Evolutionary conservation across 1,284 basidiomycete species (phyloP), one percentile per base, ranked within the genome.

Genomic region (Boletus smithii): DNA sequence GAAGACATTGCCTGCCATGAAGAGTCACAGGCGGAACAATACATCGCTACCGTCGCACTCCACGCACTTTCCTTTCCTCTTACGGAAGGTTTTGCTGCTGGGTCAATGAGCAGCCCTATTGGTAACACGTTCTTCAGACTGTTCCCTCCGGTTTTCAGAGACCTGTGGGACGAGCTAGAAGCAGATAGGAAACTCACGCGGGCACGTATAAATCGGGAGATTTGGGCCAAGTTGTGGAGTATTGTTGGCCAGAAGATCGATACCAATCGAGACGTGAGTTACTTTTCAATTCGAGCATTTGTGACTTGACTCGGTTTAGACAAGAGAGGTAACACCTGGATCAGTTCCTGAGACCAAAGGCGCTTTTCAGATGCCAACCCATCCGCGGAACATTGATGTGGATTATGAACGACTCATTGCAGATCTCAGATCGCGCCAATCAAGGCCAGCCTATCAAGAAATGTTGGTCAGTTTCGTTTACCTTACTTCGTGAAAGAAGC

Each of bases 111-210:
- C 4, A 69, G 71, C 14, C 63, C 73, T 10, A 67, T 68, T 16
- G 72, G 64, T 36, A 73, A 71, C 42, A 84, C 84, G 1, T 84
- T 80, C 50, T 87, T 87, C 63, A 74, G 88, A 53, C 64, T 81
- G 9, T 74, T 99, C 18, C 91, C 94, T n/a, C 74, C 85, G 0
- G 77, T 81, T 9, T 97, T 87, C 65, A 80, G 93, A 48, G 89
- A 94, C 60, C 72, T 98, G 31, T 99, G 97, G 97, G 88, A 93
- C 49, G 92, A 97, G 68, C 72, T 98, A 18, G 91, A 95, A 59
- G 66, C 62, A 5, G 69, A 72, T 24, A 75, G 89, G 50, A 88
- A 85, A 58, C 58, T 66, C 8, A 73, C 73, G 35, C 82, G 88
- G 42, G 83, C 93, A 51, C 67, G 63, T 16, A 75, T 73, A 30